A percentile compares a stretch with the other conserved stretches of the same genome.
phyloP scores from a whole-genome alignment of 306 rosid species.

The Phaseolus lunatus region DNA sequence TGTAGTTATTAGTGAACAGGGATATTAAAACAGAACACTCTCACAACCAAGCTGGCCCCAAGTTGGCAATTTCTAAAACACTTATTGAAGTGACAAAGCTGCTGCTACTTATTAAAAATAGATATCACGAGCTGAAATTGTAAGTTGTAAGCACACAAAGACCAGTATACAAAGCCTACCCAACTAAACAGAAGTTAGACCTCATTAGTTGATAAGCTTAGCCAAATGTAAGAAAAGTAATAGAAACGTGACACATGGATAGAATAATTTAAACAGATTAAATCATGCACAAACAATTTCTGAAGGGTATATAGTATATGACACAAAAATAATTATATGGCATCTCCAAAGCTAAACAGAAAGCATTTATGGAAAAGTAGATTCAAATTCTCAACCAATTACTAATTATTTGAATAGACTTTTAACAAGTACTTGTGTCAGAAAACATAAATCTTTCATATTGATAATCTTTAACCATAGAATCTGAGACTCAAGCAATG shows the following conservation, averaged over 20 bases:
- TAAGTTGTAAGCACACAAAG: slow-evolving; percentile 12
- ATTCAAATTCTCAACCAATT: slow-evolving; percentile 2
- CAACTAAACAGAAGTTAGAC: slow-evolving; percentile 15
- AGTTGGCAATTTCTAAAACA: slow-evolving; percentile 23
- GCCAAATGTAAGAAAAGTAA: slow-evolving; percentile 1
- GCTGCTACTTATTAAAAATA: neutral
- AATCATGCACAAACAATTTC: slow-evolving; percentile 33
- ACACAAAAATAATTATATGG: slow-evolving; percentile 5
- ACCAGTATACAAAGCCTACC: neutral
- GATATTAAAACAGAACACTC: neutral
- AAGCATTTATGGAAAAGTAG: slow-evolving; percentile 10
- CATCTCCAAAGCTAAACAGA: slow-evolving; percentile 20
- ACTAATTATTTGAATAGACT: neutral
- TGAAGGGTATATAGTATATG: neutral
- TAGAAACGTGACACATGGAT: slow-evolving; percentile 13
- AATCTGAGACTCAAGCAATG: slow-evolving; percentile 38
- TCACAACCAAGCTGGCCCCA: neutral
- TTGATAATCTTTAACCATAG: slow-evolving; percentile 24
- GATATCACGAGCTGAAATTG: neutral
- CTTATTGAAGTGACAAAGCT: neutral
- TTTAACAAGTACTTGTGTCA: slow-evolving; percentile 21
- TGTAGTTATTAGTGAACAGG: neutral
- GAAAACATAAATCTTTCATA: slow-evolving; percentile 5
- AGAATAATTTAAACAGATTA: slow-evolving; percentile 24
- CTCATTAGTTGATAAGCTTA: neutral